Conservation (phyloP, 148 eudicot species). For the Nepenthes mirabilis region DNA sequence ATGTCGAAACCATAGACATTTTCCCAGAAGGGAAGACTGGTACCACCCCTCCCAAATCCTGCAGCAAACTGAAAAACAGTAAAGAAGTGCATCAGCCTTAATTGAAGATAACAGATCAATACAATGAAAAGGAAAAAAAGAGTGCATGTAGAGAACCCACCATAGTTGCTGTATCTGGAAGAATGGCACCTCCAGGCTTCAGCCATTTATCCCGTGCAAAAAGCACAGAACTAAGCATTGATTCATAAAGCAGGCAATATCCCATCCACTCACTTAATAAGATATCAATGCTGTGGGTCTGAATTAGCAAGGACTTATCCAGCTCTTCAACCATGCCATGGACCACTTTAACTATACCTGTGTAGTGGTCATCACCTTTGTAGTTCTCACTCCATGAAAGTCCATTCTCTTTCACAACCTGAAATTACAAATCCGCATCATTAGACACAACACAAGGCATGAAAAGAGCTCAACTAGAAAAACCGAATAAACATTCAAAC, state of each 20-base stretch:
- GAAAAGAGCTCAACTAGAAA: neutral
- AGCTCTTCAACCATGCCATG: constrained; percentile 97
- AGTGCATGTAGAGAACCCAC: constrained; percentile 20
- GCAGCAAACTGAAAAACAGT: constrained; percentile 59
- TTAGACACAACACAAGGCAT: neutral
- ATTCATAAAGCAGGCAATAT: constrained; percentile 87
- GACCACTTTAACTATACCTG: constrained; percentile 54
- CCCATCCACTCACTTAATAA: constrained; percentile 99
- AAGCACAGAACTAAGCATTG: constrained; percentile 88
- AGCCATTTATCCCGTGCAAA: constrained; percentile 88
- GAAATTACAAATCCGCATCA: constrained; percentile 13
- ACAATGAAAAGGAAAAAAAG: neutral
- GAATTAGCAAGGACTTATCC: constrained; percentile 28
- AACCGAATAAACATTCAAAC: neutral
- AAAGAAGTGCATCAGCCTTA: constrained; percentile 5
- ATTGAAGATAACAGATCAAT: constrained; percentile 2
- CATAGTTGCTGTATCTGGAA: constrained; percentile 93
- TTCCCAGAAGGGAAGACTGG: constrained; percentile 91
- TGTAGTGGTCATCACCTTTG: constrained; percentile 4
- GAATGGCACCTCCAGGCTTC: constrained; percentile 96
- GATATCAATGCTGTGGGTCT: constrained; percentile 74
- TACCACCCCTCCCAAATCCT: constrained; percentile 85
- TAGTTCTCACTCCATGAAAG: constrained; percentile 25
- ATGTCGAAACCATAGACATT: constrained; percentile 82
- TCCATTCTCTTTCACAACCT: constrained; percentile 81